phyloP scores from a whole-genome alignment of 441 rosid species.

The Raphanus hybrid region DNA sequence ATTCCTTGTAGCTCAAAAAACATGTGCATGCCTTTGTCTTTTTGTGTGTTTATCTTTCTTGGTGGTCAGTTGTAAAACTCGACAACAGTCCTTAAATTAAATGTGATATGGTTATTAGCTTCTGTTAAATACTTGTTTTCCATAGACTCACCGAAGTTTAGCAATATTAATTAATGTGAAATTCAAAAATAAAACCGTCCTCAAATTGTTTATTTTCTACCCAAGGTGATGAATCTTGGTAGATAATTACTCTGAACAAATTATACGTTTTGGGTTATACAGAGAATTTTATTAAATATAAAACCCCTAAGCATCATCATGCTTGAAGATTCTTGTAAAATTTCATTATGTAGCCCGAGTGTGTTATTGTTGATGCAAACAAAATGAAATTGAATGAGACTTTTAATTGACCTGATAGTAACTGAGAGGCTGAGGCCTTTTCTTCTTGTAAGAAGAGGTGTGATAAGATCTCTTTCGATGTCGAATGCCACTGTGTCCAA shows the following conservation, averaged over 20 bases:
- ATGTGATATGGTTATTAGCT: not conserved
- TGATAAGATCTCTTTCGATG: slow-evolving; percentile 86
- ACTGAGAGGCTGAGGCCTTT: slow-evolving; percentile 87
- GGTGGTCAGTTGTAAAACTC: slow-evolving; percentile 18
- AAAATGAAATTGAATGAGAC: not conserved
- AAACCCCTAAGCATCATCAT: not conserved
- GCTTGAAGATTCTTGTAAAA: not conserved
- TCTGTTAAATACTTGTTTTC: not conserved
- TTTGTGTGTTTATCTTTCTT: slow-evolving; percentile 30
- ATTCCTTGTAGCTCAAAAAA: slow-evolving; percentile 41
- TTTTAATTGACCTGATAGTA: slow-evolving; percentile 64
- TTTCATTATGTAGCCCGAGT: not conserved
- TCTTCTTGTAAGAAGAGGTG: slow-evolving; percentile 95
- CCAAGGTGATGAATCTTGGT: not conserved
- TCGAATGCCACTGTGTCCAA: slow-evolving; percentile 88
- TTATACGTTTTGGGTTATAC: too few species aligned
- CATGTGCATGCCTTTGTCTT: slow-evolving; percentile 28
- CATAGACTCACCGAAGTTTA: not conserved
- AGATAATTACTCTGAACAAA: not conserved
- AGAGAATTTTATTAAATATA: too few species aligned
- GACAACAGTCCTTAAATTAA: not conserved
- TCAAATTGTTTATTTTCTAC: not conserved
- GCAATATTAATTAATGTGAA: not conserved
- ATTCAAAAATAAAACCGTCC: not conserved
- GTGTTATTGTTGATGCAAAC: not conserved